Conservation (phyloP, 2,329 filamentous ascomycete species). For the Alternaria sp. region DNA sequence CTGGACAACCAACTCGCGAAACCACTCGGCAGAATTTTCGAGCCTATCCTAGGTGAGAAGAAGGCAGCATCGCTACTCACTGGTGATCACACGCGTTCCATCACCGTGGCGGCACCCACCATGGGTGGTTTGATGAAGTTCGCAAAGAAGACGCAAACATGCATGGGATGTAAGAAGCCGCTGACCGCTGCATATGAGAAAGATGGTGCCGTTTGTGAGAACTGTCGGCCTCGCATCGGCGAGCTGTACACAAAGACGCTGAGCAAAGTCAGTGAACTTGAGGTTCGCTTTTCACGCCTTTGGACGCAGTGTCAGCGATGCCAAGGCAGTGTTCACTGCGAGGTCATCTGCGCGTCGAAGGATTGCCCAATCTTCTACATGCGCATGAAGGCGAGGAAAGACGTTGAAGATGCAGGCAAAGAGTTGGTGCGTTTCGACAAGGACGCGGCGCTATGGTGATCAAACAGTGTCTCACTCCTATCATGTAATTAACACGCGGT, state of each 20-base stretch:
- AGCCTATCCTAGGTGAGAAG: constrained; percentile 94
- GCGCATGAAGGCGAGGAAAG: constrained; percentile 99
- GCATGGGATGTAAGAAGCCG: constrained; percentile 99
- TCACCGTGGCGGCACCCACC: constrained; percentile 89
- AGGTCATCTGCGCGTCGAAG: constrained; percentile 95
- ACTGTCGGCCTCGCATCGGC: constrained; percentile 84
- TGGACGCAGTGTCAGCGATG: constrained; percentile 99
- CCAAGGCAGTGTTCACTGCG: constrained; percentile 96
- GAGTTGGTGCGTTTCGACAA: constrained; percentile 90
- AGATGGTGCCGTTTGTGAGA: constrained; percentile 84
- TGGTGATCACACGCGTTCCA: constrained; percentile 93
- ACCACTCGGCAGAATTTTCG: constrained; percentile 93
- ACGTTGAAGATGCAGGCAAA: constrained; percentile 92
- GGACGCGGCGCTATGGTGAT: constrained; percentile 75
- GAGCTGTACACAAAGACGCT: constrained; percentile 95
- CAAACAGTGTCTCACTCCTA: neutral
- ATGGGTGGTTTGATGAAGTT: constrained; percentile 98
- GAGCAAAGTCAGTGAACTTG: constrained; percentile 87
- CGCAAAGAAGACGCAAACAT: constrained; percentile 95
- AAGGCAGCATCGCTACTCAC: constrained; percentile 86
- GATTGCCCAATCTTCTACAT: constrained; percentile 99
- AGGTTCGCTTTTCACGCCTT: constrained; percentile 88
- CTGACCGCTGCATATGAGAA: constrained; percentile 80
- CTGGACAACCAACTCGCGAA: constrained; percentile 98
- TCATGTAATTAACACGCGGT: neutral